These are phyloP conservation scores for Tuber brumale DNA, from an alignment of 495 filamentous ascomycete species.

Conservation along the genomic window DNA sequence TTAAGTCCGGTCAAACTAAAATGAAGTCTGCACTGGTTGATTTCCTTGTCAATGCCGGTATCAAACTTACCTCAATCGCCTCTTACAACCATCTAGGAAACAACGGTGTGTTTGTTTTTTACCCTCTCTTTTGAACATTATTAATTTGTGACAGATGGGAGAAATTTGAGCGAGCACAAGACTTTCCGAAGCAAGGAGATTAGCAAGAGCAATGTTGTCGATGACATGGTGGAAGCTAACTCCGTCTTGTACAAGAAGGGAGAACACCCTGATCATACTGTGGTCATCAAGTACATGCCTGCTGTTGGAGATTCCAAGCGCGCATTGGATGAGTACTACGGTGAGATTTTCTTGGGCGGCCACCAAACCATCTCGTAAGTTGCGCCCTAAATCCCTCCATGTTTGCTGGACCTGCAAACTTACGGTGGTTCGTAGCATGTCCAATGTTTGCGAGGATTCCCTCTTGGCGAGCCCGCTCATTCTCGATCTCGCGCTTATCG, in stretches of 20 bases:
- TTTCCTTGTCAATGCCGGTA: constrained; percentile 96
- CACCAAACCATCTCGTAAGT: constrained; percentile 88
- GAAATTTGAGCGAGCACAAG: constrained; percentile 92
- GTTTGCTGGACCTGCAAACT: background rate
- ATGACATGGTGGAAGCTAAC: constrained; percentile 99
- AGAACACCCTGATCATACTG: constrained; percentile 82
- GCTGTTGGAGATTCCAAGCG: constrained; percentile 99
- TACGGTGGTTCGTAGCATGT: constrained; percentile 55
- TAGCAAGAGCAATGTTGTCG: constrained; percentile 96
- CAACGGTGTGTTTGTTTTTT: constrained; percentile 49
- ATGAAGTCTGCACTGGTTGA: constrained; percentile 99
- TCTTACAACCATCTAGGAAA: constrained; percentile 99
- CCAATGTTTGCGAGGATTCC: constrained; percentile 99
- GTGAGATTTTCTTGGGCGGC: constrained; percentile 97
- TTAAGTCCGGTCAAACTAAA: constrained; percentile 99
- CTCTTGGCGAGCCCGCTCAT: constrained; percentile 95
- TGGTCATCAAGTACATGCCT: constrained; percentile 98
- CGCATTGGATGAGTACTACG: constrained; percentile 96
- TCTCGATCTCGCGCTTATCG: constrained; percentile 85
- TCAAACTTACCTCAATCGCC: constrained; percentile 97
- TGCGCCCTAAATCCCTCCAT: constrained; percentile 5
- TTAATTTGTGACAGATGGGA: constrained; percentile 57
- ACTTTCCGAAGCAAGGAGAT: constrained; percentile 99
- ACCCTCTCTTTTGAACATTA: background rate
- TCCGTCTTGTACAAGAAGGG: constrained; percentile 76